Percentiles rank a stretch among this genome's conserved stretches.
Evolutionary conservation across 768 basidiomycete genomes (phyloP).

Genomic region (Suillus discolor): DNA sequence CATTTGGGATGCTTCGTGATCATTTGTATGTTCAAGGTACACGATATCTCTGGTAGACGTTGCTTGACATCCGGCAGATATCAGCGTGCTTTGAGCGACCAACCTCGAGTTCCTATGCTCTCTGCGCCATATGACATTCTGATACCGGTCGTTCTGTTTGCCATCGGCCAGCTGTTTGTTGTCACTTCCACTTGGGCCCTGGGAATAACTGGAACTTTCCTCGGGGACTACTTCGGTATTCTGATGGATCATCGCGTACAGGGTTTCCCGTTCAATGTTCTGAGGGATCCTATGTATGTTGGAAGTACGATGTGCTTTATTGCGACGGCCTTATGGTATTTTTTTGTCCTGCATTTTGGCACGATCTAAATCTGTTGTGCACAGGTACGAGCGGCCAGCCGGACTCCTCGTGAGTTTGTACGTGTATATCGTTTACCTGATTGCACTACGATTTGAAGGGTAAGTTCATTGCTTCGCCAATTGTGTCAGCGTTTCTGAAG

Average conservation of each 20-base stretch:
- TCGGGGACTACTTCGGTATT: conserved; percentile 84
- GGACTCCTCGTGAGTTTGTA: conserved; percentile 80
- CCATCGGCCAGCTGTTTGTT: conserved; percentile 82
- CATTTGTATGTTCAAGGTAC: conserved; percentile 58
- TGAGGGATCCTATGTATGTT: conserved; percentile 95
- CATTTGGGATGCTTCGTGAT: conserved; percentile 84
- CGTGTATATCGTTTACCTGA: conserved; percentile 81
- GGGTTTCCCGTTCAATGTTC: conserved; percentile 95
- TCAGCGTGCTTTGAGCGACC: conserved; percentile 70
- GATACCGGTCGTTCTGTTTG: conserved; percentile 63
- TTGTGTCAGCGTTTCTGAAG: conserved; percentile 8
- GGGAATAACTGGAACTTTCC: conserved; percentile 92
- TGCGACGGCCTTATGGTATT: conserved; percentile 83
- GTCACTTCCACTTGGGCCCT: conserved; percentile 87
- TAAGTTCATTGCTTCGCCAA: conserved; percentile 40
- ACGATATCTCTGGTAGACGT: conserved; percentile 3
- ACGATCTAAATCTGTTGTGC: background rate
- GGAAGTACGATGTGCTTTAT: conserved; percentile 91
- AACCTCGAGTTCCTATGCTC: conserved; percentile 70
- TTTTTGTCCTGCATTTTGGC: conserved; percentile 1
- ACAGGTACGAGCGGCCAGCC: conserved; percentile 83
- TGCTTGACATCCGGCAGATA: conserved; percentile 51
- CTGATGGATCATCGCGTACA: conserved; percentile 90
- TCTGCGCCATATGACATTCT: conserved; percentile 64
- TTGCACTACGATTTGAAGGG: conserved; percentile 92